phyloP scores from a whole-genome alignment of 345 rosid genomes.

The Jatropha curcas region DNA sequence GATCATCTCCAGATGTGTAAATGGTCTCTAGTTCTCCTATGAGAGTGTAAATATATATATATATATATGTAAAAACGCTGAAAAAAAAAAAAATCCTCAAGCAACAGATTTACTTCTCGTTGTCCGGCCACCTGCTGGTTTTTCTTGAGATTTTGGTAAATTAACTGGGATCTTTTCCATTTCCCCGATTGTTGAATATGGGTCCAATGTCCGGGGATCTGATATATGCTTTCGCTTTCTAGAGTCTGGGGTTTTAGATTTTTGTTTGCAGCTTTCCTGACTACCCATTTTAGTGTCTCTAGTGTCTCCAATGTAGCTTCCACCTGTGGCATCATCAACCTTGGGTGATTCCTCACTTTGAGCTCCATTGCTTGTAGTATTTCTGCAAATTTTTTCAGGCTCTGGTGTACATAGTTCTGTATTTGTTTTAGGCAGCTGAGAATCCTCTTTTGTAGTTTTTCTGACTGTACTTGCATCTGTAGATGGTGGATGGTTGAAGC shows the following conservation, averaged over 20 bases:
- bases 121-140: not conserved
- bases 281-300: not conserved
- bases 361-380: slow-evolving; percentile 6
- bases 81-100: slow-evolving; percentile 8
- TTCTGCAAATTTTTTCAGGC: not conserved
- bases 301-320: not conserved
- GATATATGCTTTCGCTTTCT: slow-evolving; percentile 18
- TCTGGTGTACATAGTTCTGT: not conserved
- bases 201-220: not conserved
- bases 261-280: not conserved
- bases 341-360: slow-evolving; percentile 18
- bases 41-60: not conserved
- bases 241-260: slow-evolving; percentile 1
- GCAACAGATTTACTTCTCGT: slow-evolving; percentile 17
- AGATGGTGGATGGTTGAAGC: slow-evolving; percentile 44
- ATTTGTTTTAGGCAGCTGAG: slow-evolving; percentile 15
- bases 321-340: slow-evolving; percentile 3
- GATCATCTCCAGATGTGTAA: not conserved
- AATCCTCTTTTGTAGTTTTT: slow-evolving; percentile 27
- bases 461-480: slow-evolving; percentile 18
- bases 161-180: not conserved
- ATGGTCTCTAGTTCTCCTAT: slow-evolving; percentile 8
- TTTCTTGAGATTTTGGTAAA: slow-evolving; percentile 17
- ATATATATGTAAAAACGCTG: too few species aligned
- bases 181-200: slow-evolving; percentile 5